A percentile compares a stretch with the other conserved stretches of the same genome.
phyloP scores from a whole-genome alignment of 2,329 filamentous ascomycete genomes.

The Pseudopithomyces chartarum region DNA sequence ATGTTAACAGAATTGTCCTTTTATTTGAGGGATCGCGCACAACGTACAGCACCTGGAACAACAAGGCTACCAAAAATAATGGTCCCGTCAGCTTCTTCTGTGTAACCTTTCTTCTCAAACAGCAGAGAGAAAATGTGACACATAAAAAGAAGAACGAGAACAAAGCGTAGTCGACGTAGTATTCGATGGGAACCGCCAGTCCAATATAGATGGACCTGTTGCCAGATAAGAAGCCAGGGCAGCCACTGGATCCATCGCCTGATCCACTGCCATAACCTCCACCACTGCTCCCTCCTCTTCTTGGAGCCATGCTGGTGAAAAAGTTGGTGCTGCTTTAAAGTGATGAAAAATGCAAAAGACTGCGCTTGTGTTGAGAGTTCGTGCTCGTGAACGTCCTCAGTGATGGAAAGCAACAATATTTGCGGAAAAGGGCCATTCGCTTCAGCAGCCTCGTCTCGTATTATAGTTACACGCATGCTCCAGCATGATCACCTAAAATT shows the following conservation, averaged over 20 bases:
- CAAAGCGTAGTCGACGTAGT: constrained; percentile 22
- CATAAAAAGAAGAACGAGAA: constrained; percentile 23
- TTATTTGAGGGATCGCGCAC: background rate
- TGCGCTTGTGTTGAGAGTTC: background rate
- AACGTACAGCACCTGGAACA: constrained; percentile 26
- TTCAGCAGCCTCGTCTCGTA: constrained; percentile 16
- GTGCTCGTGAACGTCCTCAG: background rate
- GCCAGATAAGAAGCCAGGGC: constrained; percentile 20
- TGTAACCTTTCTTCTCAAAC: constrained; percentile 25
- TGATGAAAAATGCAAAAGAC: background rate
- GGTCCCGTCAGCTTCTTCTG: constrained; percentile 23
- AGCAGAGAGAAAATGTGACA: constrained; percentile 22
- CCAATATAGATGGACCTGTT: constrained; percentile 1
- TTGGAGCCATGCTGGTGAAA: constrained; percentile 27
- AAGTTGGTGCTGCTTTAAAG: background rate
- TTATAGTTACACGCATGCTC: constrained; percentile 12
- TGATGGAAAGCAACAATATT: background rate
- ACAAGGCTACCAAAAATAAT: constrained; percentile 18
- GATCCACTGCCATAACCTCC: constrained; percentile 8
- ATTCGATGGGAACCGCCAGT: constrained; percentile 5
- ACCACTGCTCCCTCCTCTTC: constrained; percentile 20
- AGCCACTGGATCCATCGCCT: constrained; percentile 10
- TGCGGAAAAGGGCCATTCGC: background rate
- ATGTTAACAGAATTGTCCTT: constrained; percentile 6
- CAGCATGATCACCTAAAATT: constrained; percentile 20